Percentiles rank a stretch among this genome's conserved stretches.
Conservation (phyloP, 179 eudicot species). For the Dionaea muscipula region DNA sequence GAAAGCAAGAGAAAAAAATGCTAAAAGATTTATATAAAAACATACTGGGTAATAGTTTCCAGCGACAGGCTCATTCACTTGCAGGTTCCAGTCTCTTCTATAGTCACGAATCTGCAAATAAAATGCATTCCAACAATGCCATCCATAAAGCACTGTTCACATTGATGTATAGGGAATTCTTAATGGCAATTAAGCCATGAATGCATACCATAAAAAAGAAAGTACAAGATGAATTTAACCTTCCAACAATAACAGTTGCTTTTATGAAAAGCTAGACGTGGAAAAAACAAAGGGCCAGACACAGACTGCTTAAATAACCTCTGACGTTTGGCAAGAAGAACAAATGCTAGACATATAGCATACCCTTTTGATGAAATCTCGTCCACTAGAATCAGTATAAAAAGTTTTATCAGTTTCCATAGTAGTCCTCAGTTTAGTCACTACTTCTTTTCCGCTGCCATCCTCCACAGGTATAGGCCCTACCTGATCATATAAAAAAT, state of each 20-base stretch:
- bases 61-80: slow-evolving; percentile 63
- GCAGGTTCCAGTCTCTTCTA: slow-evolving; percentile 79
- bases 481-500: slow-evolving; percentile 34
- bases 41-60: slow-evolving; percentile 97
- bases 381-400: slow-evolving; percentile 85
- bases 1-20: too few species aligned
- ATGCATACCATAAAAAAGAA: background rate
- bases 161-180: too few species aligned
- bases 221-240: background rate
- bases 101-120: slow-evolving; percentile 61
- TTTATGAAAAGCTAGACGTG: background rate
- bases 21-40: too few species aligned
- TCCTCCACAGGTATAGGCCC: slow-evolving; percentile 95
- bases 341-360: background rate
- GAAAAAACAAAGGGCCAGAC: background rate
- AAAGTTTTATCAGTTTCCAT: slow-evolving; percentile 60
- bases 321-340: too few species aligned
- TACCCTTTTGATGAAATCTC: slow-evolving; percentile 89
- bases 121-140: background rate
- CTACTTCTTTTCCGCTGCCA: slow-evolving; percentile 72
- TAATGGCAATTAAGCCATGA: too few species aligned
- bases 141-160: background rate
- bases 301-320: background rate
- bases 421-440: slow-evolving; percentile 40
- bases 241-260: background rate